Evolutionary conservation across 345 rosid species (phyloP).

Genomic region (sweet orange (Citrus sinensis)): DNA sequence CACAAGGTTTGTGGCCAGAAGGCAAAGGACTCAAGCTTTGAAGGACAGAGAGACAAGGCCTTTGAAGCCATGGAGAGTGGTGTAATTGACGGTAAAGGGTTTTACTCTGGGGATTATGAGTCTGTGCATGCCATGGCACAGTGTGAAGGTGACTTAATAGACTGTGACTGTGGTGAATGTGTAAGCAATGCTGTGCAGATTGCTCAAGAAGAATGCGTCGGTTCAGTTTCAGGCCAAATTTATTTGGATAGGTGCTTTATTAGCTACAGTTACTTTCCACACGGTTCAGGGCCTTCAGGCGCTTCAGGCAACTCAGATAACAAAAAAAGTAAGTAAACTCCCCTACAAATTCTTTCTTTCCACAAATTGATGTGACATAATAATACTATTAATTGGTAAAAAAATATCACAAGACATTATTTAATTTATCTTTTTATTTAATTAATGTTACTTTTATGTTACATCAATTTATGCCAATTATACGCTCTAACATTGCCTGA

Average conservation of each 20-base stretch:
- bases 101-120: constrained; percentile 35
- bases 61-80: constrained; percentile 39
- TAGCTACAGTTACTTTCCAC: constrained; percentile 38
- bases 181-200: constrained; percentile 41
- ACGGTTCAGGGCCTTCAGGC: constrained; percentile 14
- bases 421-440: background rate
- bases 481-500: background rate
- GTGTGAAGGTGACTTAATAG: constrained; percentile 58
- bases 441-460: background rate
- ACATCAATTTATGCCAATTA: no score
- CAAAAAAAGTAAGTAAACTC: constrained; percentile 22
- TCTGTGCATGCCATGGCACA: constrained; percentile 48
- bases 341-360: no score
- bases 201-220: constrained; percentile 44
- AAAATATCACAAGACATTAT: no score
- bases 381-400: no score
- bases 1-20: constrained; percentile 50
- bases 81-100: constrained; percentile 38
- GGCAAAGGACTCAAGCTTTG: constrained; percentile 38
- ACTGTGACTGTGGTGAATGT: constrained; percentile 65
- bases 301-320: background rate
- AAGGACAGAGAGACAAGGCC: constrained; percentile 43
- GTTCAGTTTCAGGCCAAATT: constrained; percentile 48
- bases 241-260: constrained; percentile 56
- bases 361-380: no score